Base-by-base conservation (phyloP, 371 early-diverging fungal species). In the Aphelidium insulamus region DNA sequence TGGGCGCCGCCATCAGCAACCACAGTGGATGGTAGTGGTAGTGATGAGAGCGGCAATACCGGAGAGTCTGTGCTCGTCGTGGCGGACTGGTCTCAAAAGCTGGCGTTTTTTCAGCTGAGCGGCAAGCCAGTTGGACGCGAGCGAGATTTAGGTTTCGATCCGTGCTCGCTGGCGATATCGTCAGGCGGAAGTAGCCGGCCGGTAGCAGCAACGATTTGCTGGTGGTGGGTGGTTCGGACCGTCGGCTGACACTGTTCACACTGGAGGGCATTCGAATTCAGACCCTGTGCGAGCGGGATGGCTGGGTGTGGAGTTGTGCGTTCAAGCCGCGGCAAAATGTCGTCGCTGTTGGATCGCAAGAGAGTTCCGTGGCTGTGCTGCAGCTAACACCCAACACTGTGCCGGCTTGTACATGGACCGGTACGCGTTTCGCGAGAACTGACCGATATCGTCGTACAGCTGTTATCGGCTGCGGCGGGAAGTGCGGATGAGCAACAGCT, bases 361-460 rank as follows among this genome's bases (percentile, higher is more conserved):
- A 62, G 31, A 62, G 66, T 3, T 45, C 51, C 2, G 37, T 65
- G 5, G 39, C 52, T 3, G 21, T 62, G 8, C 44, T 48, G 28
- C 57, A 62, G 30, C 39, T 65, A 9, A 28, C 41, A 8, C 57
- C 57, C 37, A 50, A 55, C 26, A 59, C 59, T 5, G 60, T 65
- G 15, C 60, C 58, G 62, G 53, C 1, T 47, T 62, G n/a, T 54
- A 58, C 46, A 33, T 53, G 25, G 56, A 62, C 36, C 44, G 55
- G 3, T 62, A 60, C 34, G 66, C 61, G 1, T 65, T 36, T 38
- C 40, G 62, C 6, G 54, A 59, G 21, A 58, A 55, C 31, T 65
- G 54, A 65, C 66, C 15, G 60, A 65, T 39, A 57, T 65, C 2
- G 57, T 65, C 22, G 52, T 65, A 18, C 61, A 65, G 35, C 52